Conservation (phyloP, 2,329 filamentous ascomycete species). For the Botrytis aclada region DNA sequence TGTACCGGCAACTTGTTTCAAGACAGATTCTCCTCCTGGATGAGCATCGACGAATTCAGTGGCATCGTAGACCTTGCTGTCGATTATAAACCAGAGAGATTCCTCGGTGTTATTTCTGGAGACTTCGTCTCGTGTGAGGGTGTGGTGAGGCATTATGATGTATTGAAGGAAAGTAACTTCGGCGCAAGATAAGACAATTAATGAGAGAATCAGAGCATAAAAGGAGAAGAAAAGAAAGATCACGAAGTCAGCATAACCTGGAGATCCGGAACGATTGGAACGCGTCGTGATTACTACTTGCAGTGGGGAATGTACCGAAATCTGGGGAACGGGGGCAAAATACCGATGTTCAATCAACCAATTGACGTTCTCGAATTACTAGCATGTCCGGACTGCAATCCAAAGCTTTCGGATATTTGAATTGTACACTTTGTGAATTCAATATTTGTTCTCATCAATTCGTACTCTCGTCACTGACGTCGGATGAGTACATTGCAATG, state of each 20-base stretch:
- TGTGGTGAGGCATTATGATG: slow-evolving; percentile 34
- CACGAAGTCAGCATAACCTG: background rate
- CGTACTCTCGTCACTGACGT: background rate
- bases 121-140: slow-evolving; percentile 59
- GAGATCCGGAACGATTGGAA: background rate
- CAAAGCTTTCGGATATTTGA: background rate
- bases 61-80: slow-evolving; percentile 83
- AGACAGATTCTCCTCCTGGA: slow-evolving; percentile 72
- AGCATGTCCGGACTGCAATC: background rate
- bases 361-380: background rate
- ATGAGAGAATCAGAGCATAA: background rate
- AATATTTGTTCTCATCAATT: background rate
- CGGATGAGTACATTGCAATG: background rate
- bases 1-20: slow-evolving; percentile 74
- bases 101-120: slow-evolving; percentile 73
- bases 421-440: background rate
- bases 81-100: slow-evolving; percentile 72
- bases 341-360: slow-evolving; percentile 9
- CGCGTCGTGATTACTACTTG: background rate
- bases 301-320: background rate
- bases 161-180: background rate
- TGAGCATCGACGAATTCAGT: slow-evolving; percentile 83
- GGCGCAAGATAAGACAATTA: background rate
- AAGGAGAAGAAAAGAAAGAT: background rate
- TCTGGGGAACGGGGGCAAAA: slow-evolving; percentile 6